Base-by-base conservation (phyloP, 2,329 filamentous ascomycete species). In the Corinectria fuckeliana region DNA sequence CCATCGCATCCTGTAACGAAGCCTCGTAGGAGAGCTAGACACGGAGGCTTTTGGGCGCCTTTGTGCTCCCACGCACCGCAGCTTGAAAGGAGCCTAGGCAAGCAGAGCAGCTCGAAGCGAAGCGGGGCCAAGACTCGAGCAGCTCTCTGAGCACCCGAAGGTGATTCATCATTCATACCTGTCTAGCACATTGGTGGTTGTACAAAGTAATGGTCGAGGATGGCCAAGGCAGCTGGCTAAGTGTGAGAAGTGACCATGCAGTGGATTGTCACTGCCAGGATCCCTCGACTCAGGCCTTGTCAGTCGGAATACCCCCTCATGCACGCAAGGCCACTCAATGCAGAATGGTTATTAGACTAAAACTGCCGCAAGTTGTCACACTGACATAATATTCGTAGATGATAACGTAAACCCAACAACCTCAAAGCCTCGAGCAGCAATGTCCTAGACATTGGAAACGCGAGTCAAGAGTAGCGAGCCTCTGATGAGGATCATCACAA, bases 381-480 rank as follows among this genome's bases (percentile, higher is more conserved):
- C 25, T 13, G 39, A 18, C 39, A 48, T 41, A 47, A 14, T 13
- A 36, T 8, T 56, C 25, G 23, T 26, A 20, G 30, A 7, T 9
- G 32, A 16, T 14, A 16, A n/a, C 3, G 38, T 21, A 39, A 45
- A 34, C 50, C 47, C 39, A 57, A 42, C 36, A 50, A 49, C 16
- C 47, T 44, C 56, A 49, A n/a, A 48, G 34, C 26, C 41, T 57
- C 34, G 58, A 53, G 18, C 38, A 21, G 14, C 39, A 44, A 49
- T 45, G 49, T 28, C 21, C 50, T 36, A 58, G 48, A 50, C 50
- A 59, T 62, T 50, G 53, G 41, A 32, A 44, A 45, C 36, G n/a
- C 52, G 54, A 56, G 50, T 39, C 49, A 59, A 50, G 55, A 63
- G 66, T 59, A 63, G 53, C 57, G 63, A 64, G 55, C 49, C 56